Percentiles rank a stretch among this genome's conserved stretches.
Conservation (phyloP, 768 basidiomycete species). For the Daedalea quercina region DNA sequence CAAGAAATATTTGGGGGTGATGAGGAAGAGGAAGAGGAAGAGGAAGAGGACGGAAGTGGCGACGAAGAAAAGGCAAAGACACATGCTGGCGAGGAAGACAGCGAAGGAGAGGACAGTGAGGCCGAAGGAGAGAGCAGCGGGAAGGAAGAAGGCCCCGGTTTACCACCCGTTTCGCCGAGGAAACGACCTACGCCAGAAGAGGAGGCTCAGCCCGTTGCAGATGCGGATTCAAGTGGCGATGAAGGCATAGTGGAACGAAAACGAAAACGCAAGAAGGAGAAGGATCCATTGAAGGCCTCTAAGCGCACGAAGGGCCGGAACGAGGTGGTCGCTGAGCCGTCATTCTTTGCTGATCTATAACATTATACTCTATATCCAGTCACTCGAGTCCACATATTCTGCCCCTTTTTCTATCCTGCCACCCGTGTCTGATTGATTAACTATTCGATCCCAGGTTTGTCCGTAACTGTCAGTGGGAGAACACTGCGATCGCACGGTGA, state of each 20-base stretch:
- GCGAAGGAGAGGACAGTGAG: constrained; percentile 21
- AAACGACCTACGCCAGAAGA: constrained; percentile 20
- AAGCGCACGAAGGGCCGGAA: constrained; percentile 58
- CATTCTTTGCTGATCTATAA: constrained; percentile 65
- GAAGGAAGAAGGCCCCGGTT: constrained; percentile 29
- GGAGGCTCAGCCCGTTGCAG: neutral
- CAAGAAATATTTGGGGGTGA: constrained; percentile 64
- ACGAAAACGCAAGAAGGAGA: constrained; percentile 50
- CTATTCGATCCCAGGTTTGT: too few relatives aligned
- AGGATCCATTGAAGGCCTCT: constrained; percentile 35
- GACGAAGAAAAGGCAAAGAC: constrained; percentile 29
- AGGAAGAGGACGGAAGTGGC: constrained; percentile 27
- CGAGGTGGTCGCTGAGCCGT: constrained; percentile 45
- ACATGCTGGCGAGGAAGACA: constrained; percentile 21
- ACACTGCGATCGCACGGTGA: too few relatives aligned
- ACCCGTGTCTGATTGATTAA: too few relatives aligned
- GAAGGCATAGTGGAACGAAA: constrained; percentile 32
- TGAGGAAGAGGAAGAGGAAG: constrained; percentile 29
- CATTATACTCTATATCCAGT: too few relatives aligned
- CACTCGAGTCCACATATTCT: too few relatives aligned
- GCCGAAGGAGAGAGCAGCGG: constrained; percentile 20
- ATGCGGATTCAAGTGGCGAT: constrained; percentile 4
- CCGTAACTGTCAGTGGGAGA: too few relatives aligned
- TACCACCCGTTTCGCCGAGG: constrained; percentile 22
- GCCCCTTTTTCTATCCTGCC: too few relatives aligned